Evolutionary conservation across 441 rosid species (phyloP).

Genomic region (Adansonia grandidieri): DNA sequence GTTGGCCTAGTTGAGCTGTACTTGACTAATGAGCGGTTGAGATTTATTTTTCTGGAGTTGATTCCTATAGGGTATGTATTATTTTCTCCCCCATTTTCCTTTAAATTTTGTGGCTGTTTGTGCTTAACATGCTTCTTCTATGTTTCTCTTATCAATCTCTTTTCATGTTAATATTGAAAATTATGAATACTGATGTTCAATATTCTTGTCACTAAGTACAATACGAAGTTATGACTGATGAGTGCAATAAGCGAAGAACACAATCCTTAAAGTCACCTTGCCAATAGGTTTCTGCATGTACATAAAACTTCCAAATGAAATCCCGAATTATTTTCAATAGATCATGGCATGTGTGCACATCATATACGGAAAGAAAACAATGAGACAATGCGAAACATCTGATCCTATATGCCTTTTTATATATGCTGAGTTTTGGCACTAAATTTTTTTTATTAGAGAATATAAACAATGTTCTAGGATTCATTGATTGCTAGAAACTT

Average conservation of each 20-base stretch:
- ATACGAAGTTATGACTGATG: not conserved
- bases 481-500: not conserved
- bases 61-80: conserved; percentile 76
- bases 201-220: not conserved
- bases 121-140: conserved; percentile 8
- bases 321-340: not conserved
- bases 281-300: not conserved
- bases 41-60: conserved; percentile 66
- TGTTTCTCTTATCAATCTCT: not conserved
- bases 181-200: not conserved
- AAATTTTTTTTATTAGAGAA: not conserved
- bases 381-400: not conserved
- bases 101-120: conserved; percentile 6
- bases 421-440: not conserved
- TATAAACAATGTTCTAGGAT: not conserved
- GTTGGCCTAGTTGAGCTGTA: conserved; percentile 79
- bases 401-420: not conserved
- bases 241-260: not conserved
- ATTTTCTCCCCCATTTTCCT: conserved; percentile 5
- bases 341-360: not conserved
- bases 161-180: not conserved
- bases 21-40: conserved; percentile 48
- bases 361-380: not conserved
- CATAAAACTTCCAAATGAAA: not conserved
- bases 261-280: not conserved